Evolutionary conservation across 768 basidiomycete genomes (phyloP), one percentile per base, ranked within the genome.

Genomic region (Porphyrellus cyaneotinctus): DNA sequence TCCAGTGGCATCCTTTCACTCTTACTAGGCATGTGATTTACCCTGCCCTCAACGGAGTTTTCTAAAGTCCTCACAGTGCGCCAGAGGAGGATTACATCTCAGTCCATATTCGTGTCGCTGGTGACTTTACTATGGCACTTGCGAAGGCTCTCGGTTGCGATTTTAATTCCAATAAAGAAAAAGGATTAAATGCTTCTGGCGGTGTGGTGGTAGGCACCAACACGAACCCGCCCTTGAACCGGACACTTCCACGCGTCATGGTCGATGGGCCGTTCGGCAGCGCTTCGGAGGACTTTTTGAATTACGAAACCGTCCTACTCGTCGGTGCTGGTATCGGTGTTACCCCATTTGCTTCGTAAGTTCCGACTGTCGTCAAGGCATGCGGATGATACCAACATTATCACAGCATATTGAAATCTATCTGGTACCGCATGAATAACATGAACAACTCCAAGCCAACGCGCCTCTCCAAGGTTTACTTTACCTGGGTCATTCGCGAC

Each of bases 1-100:
- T 88, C 78, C 92, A 97, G 67, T 97, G 93, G 89, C 95, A 97
- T 65, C 93, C 94, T 10, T 97, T 97, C 78, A 95, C 94, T 15
- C 81, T 97, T 54, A 95, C 92, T 31, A 87, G 85, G 85, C n/a
- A 43, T 51, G 56, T 58, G 30, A 35, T 45, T 43, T 35, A 46
- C 28, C 31, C 32, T n/a, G 2, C 14, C 11, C 12, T 24, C 4
- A 18, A 23, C 8, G 17, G 9, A 20, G 28, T 35, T n/a, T 13
- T 41, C 49, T 53, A 13, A 49, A 26, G 18, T 26, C 17, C 22
- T 43, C 52, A 8, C 52, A 90, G 88, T 59, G 92, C 95, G 0
- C 95, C 94, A 1, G 93, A 97, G 65, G 94, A 97, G 66, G 93
- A 95, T 62, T 95, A 94, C 67, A 84, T 95, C 58, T 94, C 91